A percentile compares a stretch with the other conserved stretches of the same genome.
phyloP scores from a whole-genome alignment of 306 rosid species.

The Rubus parviflorus region DNA sequence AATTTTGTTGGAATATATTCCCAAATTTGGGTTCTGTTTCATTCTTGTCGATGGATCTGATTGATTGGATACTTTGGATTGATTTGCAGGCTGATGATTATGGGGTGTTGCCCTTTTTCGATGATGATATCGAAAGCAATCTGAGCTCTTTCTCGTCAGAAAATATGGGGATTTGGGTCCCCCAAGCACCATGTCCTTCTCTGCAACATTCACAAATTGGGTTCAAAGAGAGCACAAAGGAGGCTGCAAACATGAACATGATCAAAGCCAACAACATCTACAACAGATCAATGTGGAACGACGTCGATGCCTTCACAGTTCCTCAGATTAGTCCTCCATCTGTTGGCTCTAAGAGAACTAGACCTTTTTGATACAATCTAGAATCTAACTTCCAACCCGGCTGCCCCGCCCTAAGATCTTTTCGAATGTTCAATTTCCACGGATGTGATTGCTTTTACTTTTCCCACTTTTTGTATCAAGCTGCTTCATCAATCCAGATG shows the following conservation, averaged over 20 bases:
- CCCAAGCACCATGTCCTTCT: slow-evolving; percentile 49
- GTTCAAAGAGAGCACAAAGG: slow-evolving; percentile 40
- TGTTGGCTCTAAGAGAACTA: slow-evolving; percentile 53
- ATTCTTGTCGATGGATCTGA: background rate
- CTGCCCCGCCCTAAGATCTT: background rate
- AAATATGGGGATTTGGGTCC: slow-evolving; percentile 72
- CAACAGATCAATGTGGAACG: slow-evolving; percentile 50
- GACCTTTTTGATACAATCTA: slow-evolving; percentile 47
- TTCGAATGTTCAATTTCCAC: background rate
- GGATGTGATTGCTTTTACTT: slow-evolving; percentile 1
- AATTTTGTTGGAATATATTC: background rate
- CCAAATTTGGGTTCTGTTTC: background rate
- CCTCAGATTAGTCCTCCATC: slow-evolving; percentile 65
- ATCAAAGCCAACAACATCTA: slow-evolving; percentile 25
- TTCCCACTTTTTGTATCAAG: background rate
- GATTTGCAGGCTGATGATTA: slow-evolving; percentile 51
- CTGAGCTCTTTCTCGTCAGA: slow-evolving; percentile 38
- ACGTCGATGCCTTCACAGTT: slow-evolving; percentile 68
- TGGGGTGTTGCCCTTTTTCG: slow-evolving; percentile 28
- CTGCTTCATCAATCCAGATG: slow-evolving; percentile 9
- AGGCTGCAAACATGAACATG: slow-evolving; percentile 25
- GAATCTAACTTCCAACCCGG: background rate
- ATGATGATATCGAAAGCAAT: slow-evolving; percentile 37
- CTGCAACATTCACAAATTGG: slow-evolving; percentile 35
- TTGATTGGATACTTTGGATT: background rate